Conservation (phyloP, 1,284 basidiomycete genomes). For the Tilletia horrida region DNA sequence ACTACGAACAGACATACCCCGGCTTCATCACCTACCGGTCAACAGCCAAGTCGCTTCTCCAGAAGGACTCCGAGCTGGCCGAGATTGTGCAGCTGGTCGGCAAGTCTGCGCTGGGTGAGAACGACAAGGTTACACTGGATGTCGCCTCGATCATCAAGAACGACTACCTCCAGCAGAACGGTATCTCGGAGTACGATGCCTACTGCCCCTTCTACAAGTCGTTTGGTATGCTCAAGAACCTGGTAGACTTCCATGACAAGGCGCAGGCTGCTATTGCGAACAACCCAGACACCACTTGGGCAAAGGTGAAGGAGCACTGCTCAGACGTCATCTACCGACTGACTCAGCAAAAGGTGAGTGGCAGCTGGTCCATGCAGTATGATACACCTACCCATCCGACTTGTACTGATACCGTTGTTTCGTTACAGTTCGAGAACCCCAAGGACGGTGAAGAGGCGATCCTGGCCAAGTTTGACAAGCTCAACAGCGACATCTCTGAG, state of each 20-base stretch:
- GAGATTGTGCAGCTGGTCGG: slow-evolving; percentile 99
- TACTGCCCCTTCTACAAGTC: slow-evolving; percentile 82
- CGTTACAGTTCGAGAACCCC: slow-evolving; percentile 73
- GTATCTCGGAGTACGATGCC: slow-evolving; percentile 95
- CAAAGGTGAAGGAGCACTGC: slow-evolving; percentile 82
- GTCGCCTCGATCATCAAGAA: slow-evolving; percentile 90
- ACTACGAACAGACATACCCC: slow-evolving; percentile 81
- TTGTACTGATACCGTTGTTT: too few relatives aligned
- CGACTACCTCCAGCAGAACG: slow-evolving; percentile 98
- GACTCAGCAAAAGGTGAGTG: slow-evolving; percentile 78
- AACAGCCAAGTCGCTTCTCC: slow-evolving; percentile 90
- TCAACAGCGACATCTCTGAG: slow-evolving; percentile 50
- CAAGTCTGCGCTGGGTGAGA: slow-evolving; percentile 94
- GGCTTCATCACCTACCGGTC: slow-evolving; percentile 90
- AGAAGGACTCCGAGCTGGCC: slow-evolving; percentile 96
- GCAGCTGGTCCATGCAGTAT: slow-evolving; percentile 8
- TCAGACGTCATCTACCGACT: slow-evolving; percentile 89
- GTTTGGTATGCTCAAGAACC: slow-evolving; percentile 89
- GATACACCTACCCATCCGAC: neutral
- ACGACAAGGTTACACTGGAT: slow-evolving; percentile 97
- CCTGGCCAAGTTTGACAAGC: slow-evolving; percentile 45
- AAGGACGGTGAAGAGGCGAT: slow-evolving; percentile 54
- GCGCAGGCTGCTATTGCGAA: slow-evolving; percentile 74
- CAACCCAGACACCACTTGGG: slow-evolving; percentile 79
- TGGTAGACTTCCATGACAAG: slow-evolving; percentile 88